Base-by-base conservation (phyloP, 306 rosid species). In the Arachis hypogaea region DNA sequence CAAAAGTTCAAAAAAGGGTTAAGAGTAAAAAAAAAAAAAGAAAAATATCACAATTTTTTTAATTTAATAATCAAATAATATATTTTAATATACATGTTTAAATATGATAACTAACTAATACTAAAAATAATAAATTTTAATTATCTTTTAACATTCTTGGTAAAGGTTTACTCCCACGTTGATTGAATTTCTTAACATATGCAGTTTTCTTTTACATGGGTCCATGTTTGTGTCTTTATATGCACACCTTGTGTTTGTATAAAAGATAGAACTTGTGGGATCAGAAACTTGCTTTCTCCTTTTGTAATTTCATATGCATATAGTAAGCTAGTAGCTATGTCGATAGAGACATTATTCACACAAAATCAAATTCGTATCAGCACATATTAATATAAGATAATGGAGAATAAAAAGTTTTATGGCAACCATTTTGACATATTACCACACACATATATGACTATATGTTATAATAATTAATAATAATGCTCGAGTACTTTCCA, bases 131-230 rank as follows among this genome's bases (percentile, higher is more conserved):
- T 22, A 22, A 22, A 22, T 22, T 22, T 22, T 22, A 22, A 22
- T 22, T 22, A 1, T 22, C 28, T 1, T 22, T 22, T 22, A 22
- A 22, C 28, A 22, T 22, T 22, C 1, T 22, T 22, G 1, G 1
- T 22, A 1, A 22, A 22, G 28, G 28, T 38, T 61, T 50, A 7
- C 4, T 51, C 40, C 36, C 50, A 56, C 42, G 46, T 74, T 55
- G 11, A 28, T 5, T 22, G 22, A 63, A 40, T 73, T 73, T 14
- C 12, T 22, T 11, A 51, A 14, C 66, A 40, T 62, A 40, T 52
- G 7, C 57, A 74, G 22, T 51, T 74, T 63, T 63, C 71, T 41
- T 6, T 22, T 22, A 22, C 28, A 54, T 63, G 71, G 78, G 65
- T 52, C 63, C 71, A 51, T 63, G 14, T 52, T 62, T 43, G 4